phyloP scores from a whole-genome alignment of 1,284 basidiomycete species.

The Microbotryum saponariae region DNA sequence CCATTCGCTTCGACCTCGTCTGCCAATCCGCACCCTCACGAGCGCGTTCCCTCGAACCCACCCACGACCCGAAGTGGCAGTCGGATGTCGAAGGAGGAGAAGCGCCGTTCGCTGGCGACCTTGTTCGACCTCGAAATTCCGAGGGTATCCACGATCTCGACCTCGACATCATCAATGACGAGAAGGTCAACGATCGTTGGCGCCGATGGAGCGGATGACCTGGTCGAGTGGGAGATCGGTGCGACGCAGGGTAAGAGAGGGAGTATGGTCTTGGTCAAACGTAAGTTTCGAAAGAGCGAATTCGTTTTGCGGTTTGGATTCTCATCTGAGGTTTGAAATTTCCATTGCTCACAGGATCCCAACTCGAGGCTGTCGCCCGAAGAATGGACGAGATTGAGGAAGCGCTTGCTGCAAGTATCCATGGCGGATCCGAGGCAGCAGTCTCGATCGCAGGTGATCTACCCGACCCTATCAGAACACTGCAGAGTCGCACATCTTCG shows the following conservation, averaged over 20 bases:
- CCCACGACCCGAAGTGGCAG: too few species aligned
- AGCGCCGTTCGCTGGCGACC: neutral
- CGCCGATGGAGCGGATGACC: neutral
- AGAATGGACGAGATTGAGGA: conserved; percentile 17
- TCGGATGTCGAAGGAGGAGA: too few species aligned
- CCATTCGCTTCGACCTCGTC: too few species aligned
- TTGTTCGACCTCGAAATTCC: conserved; percentile 23
- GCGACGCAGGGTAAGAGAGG: conserved; percentile 12
- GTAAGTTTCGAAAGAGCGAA: conserved; percentile 1
- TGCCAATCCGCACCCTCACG: too few species aligned
- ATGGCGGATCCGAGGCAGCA: neutral
- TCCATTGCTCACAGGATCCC: conserved; percentile 10
- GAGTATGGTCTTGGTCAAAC: conserved; percentile 26
- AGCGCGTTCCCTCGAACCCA: too few species aligned
- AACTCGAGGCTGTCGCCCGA: conserved; percentile 14
- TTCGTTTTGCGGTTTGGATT: neutral
- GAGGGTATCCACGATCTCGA: neutral
- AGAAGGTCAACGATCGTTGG: conserved; percentile 8
- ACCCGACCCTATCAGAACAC: neutral
- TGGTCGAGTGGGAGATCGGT: neutral
- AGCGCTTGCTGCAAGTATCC: conserved; percentile 12
- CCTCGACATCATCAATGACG: conserved; percentile 3
- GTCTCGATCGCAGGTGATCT: neutral
- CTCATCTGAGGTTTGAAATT: neutral
- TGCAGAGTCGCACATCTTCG: too few species aligned